These are phyloP conservation scores for Graphilbum fragrans DNA, from an alignment of 2,329 filamentous ascomycete species.

Conservation along the genomic window DNA sequence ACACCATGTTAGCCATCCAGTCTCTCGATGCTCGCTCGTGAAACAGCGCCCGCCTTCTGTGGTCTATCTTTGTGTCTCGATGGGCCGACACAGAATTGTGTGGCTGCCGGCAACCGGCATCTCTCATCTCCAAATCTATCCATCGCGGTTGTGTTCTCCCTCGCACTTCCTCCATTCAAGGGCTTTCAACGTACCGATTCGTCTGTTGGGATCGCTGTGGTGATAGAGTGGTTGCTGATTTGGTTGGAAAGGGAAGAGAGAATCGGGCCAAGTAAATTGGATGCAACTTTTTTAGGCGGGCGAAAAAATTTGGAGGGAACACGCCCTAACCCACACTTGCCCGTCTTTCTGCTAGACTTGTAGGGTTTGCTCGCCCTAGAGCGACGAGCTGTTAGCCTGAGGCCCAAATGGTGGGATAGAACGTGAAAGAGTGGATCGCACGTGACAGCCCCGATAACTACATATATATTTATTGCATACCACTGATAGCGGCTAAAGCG, in stretches of 20 bases:
- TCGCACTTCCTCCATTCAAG: too few relatives aligned
- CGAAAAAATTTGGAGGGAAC: slow-evolving; percentile 8
- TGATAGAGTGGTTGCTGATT: slow-evolving; percentile 4
- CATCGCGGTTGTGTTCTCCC: too few relatives aligned
- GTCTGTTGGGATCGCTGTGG: slow-evolving; percentile 27
- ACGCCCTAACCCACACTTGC: background rate
- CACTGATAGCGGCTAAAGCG: background rate
- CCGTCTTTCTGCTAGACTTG: slow-evolving; percentile 4
- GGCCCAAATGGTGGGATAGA: background rate
- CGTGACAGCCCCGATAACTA: background rate
- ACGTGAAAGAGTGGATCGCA: background rate
- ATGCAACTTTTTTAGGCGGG: slow-evolving; percentile 10
- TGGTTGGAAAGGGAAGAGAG: slow-evolving; percentile 6
- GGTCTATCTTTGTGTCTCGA: background rate
- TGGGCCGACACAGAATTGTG: too few relatives aligned
- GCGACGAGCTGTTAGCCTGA: background rate
- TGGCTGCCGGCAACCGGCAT: too few relatives aligned
- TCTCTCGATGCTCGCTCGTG: too few relatives aligned
- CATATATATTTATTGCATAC: background rate
- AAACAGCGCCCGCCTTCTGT: too few relatives aligned
- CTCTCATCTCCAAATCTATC: too few relatives aligned
- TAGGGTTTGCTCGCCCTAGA: slow-evolving; percentile 32
- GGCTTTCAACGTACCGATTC: slow-evolving; percentile 35
- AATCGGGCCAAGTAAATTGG: slow-evolving; percentile 2
- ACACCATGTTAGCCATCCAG: background rate